Percentiles rank a stretch among this genome's conserved stretches.
phyloP scores from a whole-genome alignment of 2,329 filamentous ascomycete species.

The Elsinoe fawcettii region DNA sequence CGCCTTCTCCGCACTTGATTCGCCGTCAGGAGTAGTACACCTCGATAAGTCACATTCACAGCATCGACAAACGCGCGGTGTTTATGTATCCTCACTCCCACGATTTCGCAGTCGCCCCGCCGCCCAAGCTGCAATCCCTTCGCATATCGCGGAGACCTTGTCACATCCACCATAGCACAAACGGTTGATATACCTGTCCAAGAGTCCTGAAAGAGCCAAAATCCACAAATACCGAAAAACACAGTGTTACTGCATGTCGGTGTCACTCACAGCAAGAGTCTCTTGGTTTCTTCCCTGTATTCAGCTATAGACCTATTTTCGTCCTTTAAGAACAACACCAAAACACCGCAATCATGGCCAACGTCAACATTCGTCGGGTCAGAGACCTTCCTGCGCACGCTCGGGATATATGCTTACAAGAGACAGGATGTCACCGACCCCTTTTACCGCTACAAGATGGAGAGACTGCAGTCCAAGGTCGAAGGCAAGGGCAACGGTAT shows the following conservation, averaged over 20 bases:
- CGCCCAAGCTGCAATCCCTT: slow-evolving; percentile 94
- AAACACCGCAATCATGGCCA: slow-evolving; percentile 71
- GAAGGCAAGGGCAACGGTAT: slow-evolving; percentile 99
- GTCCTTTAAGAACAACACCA: slow-evolving; percentile 13
- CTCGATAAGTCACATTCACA: background rate
- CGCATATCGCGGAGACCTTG: slow-evolving; percentile 90
- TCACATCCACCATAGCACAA: slow-evolving; percentile 80
- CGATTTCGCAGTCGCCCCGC: slow-evolving; percentile 89
- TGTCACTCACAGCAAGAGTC: slow-evolving; percentile 28
- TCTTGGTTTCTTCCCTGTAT: slow-evolving; percentile 2
- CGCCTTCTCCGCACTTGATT: slow-evolving; percentile 11
- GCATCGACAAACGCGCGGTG: slow-evolving; percentile 32
- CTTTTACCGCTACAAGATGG: slow-evolving; percentile 99
- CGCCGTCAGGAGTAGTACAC: slow-evolving; percentile 8
- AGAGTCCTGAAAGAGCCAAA: slow-evolving; percentile 16
- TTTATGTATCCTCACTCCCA: slow-evolving; percentile 98
- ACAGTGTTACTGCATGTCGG: slow-evolving; percentile 52
- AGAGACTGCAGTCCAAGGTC: slow-evolving; percentile 95
- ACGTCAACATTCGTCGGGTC: slow-evolving; percentile 87
- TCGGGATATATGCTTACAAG: slow-evolving; percentile 18
- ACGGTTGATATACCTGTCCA: slow-evolving; percentile 58
- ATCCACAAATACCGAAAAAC: slow-evolving; percentile 26
- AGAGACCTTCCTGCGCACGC: slow-evolving; percentile 16
- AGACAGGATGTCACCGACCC: slow-evolving; percentile 78
- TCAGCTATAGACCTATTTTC: slow-evolving; percentile 3